Conservation (phyloP, 2,329 filamentous ascomycete species). For the Aureobasidium lini region DNA sequence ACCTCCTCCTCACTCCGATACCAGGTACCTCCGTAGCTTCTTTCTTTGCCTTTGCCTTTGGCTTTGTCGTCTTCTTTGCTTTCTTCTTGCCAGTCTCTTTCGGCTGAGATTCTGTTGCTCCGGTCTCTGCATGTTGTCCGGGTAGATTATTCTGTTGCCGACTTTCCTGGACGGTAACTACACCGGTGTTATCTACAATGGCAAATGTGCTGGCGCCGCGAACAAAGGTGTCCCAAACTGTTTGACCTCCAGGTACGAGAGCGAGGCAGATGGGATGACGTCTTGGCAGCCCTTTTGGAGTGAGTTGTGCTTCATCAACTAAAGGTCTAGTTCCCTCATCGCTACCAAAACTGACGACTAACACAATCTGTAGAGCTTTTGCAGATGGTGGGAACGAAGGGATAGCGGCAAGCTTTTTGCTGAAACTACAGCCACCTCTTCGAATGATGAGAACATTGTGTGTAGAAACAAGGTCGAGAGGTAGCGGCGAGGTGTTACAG, state of each 20-base stretch:
- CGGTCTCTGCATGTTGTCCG: background rate
- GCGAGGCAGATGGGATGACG: conserved; percentile 72
- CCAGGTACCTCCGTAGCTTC: conserved; percentile 33
- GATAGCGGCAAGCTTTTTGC: conserved; percentile 75
- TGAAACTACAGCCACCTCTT: conserved; percentile 79
- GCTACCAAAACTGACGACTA: conserved; percentile 61
- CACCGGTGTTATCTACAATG: conserved; percentile 17
- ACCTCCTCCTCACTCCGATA: conserved; percentile 69
- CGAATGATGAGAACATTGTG: conserved; percentile 76
- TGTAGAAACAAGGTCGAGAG: conserved; percentile 42
- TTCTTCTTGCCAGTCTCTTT: conserved; percentile 14
- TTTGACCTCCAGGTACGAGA: conserved; percentile 67
- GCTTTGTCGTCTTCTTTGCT: conserved; percentile 44
- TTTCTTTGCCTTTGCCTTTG: conserved; percentile 49
- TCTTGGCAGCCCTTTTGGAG: conserved; percentile 60
- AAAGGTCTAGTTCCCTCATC: conserved; percentile 54
- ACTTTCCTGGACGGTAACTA: conserved; percentile 12
- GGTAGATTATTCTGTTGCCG: background rate
- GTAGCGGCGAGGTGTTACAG: conserved; percentile 47
- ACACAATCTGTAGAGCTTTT: conserved; percentile 65
- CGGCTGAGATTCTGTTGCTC: conserved; percentile 2
- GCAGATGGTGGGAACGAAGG: conserved; percentile 57
- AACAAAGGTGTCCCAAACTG: conserved; percentile 56
- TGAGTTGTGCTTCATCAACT: conserved; percentile 66
- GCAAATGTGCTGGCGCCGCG: conserved; percentile 40